Evolutionary conservation across 768 basidiomycete species (phyloP), one percentile per base, ranked within the genome.

Genomic region (Rhodocollybia butyracea): DNA sequence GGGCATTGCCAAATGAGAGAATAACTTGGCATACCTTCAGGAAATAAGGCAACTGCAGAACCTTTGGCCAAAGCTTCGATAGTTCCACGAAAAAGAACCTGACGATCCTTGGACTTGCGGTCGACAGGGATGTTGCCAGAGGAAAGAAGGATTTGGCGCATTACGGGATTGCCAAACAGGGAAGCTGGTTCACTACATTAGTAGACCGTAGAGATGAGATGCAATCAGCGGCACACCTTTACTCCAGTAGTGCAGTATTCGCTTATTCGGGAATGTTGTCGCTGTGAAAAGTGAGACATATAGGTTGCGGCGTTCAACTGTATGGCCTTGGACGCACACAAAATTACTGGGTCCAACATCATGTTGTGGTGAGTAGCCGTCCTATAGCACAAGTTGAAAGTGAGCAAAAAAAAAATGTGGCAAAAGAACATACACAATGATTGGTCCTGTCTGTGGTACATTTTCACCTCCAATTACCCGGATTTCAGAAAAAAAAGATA

Each of bases 61-160:
- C 89, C 91, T n/a, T 75, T 74, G 17, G 84, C 78, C 38, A 99
- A 78, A 1, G 88, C 87, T 50, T 96, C 89, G 62, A 98, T 88
- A 0, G 95, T 97, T 40, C 92, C 90, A 59, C 83, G 82, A 74
- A 97, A 95, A 17, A 98, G 76, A 19, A 83, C 80, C 64, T 89
- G 89, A 54, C 93, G 87, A 72, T 99, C 94, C 73, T 92, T 93
- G 58, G 83, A 91, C 73, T 91, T 94, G 57, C 97, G 84, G 70
- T 97, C 95, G 32, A 98, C 96, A 22, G 96, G 94, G 60, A 99
- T 95, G 69, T 97, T 97, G n/a, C 97, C 95, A 2, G 96, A 89
- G 58, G 89, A 89, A 51, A 82, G 81, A 8, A 98, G 77, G 56
- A 98, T 80, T 60, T 83, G 86, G 26, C 80, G 78, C 55, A 88